Base-by-base conservation (phyloP, 441 rosid genomes). In the Adansonia madagascariensis region DNA sequence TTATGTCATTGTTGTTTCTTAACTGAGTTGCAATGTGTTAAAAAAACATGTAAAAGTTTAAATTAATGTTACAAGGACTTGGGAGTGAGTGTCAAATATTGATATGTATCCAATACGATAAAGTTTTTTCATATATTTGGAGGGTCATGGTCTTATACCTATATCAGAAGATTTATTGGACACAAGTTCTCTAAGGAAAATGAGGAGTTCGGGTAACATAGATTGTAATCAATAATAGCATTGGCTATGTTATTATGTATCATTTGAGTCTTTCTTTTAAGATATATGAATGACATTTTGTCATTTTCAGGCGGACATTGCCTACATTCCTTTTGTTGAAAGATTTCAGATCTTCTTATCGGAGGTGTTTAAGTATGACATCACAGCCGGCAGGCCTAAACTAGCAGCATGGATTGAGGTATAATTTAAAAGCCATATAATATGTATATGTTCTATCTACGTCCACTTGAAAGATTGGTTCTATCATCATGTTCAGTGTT, bases 321-420 rank as follows among this genome's bases (percentile, higher is more conserved):
- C 92, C 20, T 92, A 89, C 76, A 84, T 88, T 68, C 86, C 98
- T 0, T 90, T 92, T 62, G 78, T 91, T 66, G 97, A 95, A 79
- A 87, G 90, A 83, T 86, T 86, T 79, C 88, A 86, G 44, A 78
- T 81, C 81, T 82, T 86, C 83, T 79, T 93, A 20, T 83, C 71
- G 0, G 94, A 89, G 49, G 82, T 77, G 22, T 89, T 81, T 0
- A 84, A 89, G 82, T 84, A 78, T 44, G 96, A 91, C 78, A 79
- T 93, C 52, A 88, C 91, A 55, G 87, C 81, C 12, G 92, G 90
- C 81, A 88, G 99, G 80, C 94, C 97, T 66, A 93, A 88, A 82
- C 86, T 95, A 39, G 84, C 90, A 10, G 80, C 87, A 43, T 94
- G 97, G 99, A 86, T 92, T 52, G 86, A 91, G 97, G 99, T 95